Evolutionary conservation across 2,329 filamentous ascomycete genomes (phyloP).

Genomic region (Phyllosticta citribraziliensis): DNA sequence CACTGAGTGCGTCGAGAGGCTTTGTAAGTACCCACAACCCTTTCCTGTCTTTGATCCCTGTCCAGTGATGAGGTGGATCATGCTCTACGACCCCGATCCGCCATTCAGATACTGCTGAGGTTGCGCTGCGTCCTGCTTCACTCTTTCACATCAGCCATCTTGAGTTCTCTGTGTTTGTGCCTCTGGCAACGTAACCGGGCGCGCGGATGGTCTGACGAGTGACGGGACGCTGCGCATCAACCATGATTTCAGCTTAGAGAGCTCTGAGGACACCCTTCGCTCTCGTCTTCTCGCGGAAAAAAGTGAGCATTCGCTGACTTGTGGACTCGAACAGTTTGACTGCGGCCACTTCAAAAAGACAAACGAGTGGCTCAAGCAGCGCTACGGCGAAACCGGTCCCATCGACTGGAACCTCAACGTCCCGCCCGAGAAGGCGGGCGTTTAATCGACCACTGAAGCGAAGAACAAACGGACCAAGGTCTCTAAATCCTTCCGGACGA

Average conservation of each 20-base stretch:
- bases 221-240: background rate
- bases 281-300: background rate
- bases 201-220: background rate
- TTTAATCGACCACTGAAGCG: conserved; percentile 13
- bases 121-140: background rate
- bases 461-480: too few relatives aligned
- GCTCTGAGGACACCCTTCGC: conserved; percentile 2
- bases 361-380: conserved; percentile 71
- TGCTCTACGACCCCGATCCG: background rate
- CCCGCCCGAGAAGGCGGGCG: conserved; percentile 32
- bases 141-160: background rate
- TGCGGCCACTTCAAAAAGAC: conserved; percentile 72
- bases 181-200: background rate
- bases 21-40: conserved; percentile 46
- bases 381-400: conserved; percentile 67
- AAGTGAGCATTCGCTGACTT: conserved; percentile 24
- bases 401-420: conserved; percentile 74
- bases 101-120: conserved; percentile 8
- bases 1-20: conserved; percentile 72
- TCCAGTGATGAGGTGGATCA: background rate
- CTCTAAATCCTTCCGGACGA: too few relatives aligned
- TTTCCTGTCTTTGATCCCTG: background rate
- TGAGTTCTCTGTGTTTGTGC: background rate
- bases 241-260: conserved; percentile 1
- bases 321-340: conserved; percentile 43